Percentiles rank a stretch among this genome's conserved stretches.
These are phyloP conservation scores for Mucor racemosus DNA, from an alignment of 371 early-diverging fungal genomes.

Conservation along the genomic window DNA sequence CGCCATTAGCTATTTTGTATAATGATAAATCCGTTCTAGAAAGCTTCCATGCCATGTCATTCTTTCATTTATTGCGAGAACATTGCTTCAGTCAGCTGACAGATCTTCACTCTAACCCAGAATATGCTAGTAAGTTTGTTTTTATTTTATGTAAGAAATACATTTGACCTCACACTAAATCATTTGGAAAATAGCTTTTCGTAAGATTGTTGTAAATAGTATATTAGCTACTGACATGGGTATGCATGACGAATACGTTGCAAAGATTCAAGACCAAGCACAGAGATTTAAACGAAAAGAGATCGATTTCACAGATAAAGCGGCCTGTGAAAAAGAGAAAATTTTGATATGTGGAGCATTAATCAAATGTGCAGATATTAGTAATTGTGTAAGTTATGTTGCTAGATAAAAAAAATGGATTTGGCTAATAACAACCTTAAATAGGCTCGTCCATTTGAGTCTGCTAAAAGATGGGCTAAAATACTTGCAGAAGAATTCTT, in stretches of 20 bases:
- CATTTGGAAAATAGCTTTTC: constrained; percentile 51
- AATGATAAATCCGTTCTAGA: constrained; percentile 94
- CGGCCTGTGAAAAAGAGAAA: constrained; percentile 35
- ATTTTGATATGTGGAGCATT: constrained; percentile 67
- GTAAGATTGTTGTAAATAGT: constrained; percentile 70
- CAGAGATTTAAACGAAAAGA: constrained; percentile 40
- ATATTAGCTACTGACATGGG: constrained; percentile 89
- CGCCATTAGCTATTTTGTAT: constrained; percentile 88
- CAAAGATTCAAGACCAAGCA: constrained; percentile 65
- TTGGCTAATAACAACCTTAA: neutral
- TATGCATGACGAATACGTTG: constrained; percentile 80
- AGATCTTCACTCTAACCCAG: constrained; percentile 36
- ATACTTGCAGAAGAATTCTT: constrained; percentile 66
- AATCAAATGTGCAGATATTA: constrained; percentile 88
- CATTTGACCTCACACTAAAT: neutral
- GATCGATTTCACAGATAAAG: constrained; percentile 30
- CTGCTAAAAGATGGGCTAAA: constrained; percentile 64
- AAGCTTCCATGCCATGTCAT: constrained; percentile 89
- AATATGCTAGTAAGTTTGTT: constrained; percentile 37
- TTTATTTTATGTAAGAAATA: neutral
- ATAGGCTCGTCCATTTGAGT: constrained; percentile 64
- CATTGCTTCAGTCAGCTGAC: constrained; percentile 62
- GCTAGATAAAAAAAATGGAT: neutral
- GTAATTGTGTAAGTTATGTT: constrained; percentile 65
- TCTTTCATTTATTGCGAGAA: constrained; percentile 78